These are phyloP conservation scores for Hymenoscyphus fraxineus DNA, from an alignment of 2,329 filamentous ascomycete species.

Conservation along the genomic window DNA sequence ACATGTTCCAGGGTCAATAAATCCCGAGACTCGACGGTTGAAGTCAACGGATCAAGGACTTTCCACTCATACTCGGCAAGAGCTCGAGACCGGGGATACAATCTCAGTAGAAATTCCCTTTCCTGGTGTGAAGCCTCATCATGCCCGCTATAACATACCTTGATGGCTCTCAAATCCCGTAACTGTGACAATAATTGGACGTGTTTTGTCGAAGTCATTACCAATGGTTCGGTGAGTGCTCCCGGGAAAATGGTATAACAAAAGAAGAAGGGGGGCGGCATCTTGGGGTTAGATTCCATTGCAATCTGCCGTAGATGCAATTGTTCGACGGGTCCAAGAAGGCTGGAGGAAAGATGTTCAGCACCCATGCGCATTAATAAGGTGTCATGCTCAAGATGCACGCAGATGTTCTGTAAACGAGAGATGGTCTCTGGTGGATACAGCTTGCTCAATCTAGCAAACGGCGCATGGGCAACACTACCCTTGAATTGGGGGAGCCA, in stretches of 20 bases:
- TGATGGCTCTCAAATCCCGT: not conserved
- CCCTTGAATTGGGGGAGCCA: conserved; percentile 17
- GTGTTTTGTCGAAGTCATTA: not conserved
- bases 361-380: conserved; percentile 6
- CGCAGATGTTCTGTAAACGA: conserved; percentile 13
- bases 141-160: not conserved
- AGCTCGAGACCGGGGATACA: not conserved
- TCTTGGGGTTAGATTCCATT: not conserved
- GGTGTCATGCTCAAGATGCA: conserved; percentile 12
- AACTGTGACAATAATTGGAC: not conserved
- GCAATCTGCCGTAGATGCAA: not conserved
- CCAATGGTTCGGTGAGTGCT: not conserved
- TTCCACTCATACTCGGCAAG: not conserved
- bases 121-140: not conserved
- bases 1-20: conserved; percentile 1
- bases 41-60: conserved; percentile 1
- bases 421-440: conserved; percentile 1
- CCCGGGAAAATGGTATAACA: not conserved
- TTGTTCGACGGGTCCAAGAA: not conserved
- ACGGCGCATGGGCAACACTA: conserved; percentile 4
- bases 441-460: not conserved
- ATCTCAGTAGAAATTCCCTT: not conserved
- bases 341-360: not conserved
- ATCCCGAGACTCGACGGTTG: not conserved
- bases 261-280: not conserved